A percentile compares a stretch with the other conserved stretches of the same genome.
phyloP scores from a whole-genome alignment of 78 protist genomes.

The Tieghemostelium lacteum region DNA sequence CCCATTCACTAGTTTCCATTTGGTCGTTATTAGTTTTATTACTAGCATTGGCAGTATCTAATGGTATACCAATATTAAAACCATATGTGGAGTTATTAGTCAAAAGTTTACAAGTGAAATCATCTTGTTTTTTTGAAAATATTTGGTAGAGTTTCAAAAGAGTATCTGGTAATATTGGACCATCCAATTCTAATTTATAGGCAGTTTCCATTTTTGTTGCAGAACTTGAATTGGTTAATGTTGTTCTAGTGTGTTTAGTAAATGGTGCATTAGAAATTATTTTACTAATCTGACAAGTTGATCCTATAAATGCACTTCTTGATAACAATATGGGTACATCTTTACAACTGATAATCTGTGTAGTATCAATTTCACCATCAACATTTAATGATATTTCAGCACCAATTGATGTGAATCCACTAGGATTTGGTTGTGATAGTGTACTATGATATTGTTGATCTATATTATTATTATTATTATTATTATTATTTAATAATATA shows the following conservation, averaged over 20 bases:
- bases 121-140: not conserved
- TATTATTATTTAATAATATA: not conserved
- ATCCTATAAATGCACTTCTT: conserved; percentile 22
- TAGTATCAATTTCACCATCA: not conserved
- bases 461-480: not conserved
- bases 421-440: not conserved
- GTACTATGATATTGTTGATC: not conserved
- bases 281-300: conserved; percentile 7
- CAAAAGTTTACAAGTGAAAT: conserved; percentile 22
- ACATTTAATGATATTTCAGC: not conserved
- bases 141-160: not conserved
- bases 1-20: not conserved
- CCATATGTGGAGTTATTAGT: conserved; percentile 30
- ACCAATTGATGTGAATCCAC: not conserved
- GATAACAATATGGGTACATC: conserved; percentile 45
- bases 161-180: conserved; percentile 47
- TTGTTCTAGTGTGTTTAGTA: conserved; percentile 10
- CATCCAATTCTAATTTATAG: conserved; percentile 36
- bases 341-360: conserved; percentile 1
- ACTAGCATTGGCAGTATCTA: not conserved
- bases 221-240: not conserved
- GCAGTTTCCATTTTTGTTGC: conserved; percentile 11
- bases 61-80: not conserved
- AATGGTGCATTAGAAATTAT: conserved; percentile 23
- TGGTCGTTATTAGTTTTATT: not conserved